phyloP scores from a whole-genome alignment of 805 yeast species.

The Hanseniaspora singularis region DNA sequence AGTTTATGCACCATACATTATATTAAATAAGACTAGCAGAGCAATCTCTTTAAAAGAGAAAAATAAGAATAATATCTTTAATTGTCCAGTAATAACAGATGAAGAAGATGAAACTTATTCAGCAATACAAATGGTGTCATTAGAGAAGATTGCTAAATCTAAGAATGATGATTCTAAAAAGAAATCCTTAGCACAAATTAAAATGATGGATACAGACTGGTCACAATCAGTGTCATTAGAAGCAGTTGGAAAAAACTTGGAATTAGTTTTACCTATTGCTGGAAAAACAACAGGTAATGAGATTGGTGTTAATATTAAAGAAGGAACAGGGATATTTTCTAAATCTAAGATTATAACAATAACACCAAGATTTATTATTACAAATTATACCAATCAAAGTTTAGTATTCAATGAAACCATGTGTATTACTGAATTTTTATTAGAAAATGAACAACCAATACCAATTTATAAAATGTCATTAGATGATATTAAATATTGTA shows the following conservation, averaged over 20 bases:
- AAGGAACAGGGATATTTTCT: slow-evolving; percentile 76
- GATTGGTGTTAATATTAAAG: slow-evolving; percentile 61
- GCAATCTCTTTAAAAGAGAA: slow-evolving; percentile 49
- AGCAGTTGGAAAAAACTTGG: slow-evolving; percentile 75
- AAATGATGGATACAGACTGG: slow-evolving; percentile 57
- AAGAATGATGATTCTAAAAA: slow-evolving; percentile 40
- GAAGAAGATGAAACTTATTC: slow-evolving; percentile 28
- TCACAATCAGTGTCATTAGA: slow-evolving; percentile 72
- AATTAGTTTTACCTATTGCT: slow-evolving; percentile 38
- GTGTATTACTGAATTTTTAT: slow-evolving; percentile 37
- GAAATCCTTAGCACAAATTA: slow-evolving; percentile 52
- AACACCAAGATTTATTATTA: slow-evolving; percentile 69
- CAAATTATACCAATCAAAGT: slow-evolving; percentile 46
- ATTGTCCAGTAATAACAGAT: slow-evolving; percentile 12
- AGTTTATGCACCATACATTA: slow-evolving; percentile 73
- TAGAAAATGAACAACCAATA: slow-evolving; percentile 36
- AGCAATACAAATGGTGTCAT: slow-evolving; percentile 75
- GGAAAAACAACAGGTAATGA: slow-evolving; percentile 51
- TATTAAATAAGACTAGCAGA: slow-evolving; percentile 68
- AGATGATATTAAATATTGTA: slow-evolving; percentile 45
- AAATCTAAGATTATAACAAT: slow-evolving; percentile 66
- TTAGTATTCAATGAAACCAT: slow-evolving; percentile 60
- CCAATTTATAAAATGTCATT: slow-evolving; percentile 55
- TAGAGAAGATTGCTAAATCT: slow-evolving; percentile 22
- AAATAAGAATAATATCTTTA: slow-evolving; percentile 23